A percentile compares a stretch with the other conserved stretches of the same genome.
Evolutionary conservation across 176 grass and related monocot genomes (phyloP).

Genomic region (Bromus sterilis): DNA sequence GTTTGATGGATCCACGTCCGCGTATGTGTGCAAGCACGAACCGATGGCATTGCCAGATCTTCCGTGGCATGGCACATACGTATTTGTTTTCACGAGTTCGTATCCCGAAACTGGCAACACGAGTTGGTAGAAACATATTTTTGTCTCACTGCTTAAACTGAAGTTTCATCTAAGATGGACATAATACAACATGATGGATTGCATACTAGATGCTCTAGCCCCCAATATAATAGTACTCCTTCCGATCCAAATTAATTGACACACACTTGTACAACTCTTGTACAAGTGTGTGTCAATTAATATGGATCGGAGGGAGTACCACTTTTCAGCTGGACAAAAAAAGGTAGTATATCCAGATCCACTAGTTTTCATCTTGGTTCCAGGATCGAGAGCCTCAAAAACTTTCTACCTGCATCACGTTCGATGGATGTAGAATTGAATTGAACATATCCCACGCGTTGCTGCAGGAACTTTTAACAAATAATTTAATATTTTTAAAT

Average conservation of each 20-base stretch:
- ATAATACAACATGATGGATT: background rate
- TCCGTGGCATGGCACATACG: background rate
- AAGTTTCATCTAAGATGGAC: background rate
- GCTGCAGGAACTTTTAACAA: too few relatives aligned
- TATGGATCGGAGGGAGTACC: too few relatives aligned
- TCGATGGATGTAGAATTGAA: background rate
- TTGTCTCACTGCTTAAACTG: background rate
- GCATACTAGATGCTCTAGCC: background rate
- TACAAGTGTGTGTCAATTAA: too few relatives aligned
- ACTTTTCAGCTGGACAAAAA: background rate
- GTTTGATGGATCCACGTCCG: conserved; percentile 25
- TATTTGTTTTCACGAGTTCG: too few relatives aligned
- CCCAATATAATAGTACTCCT: too few relatives aligned
- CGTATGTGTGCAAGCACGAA: conserved; percentile 9
- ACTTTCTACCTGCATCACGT: conserved; percentile 8
- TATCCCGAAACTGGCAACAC: too few relatives aligned
- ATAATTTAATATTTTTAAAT: too few relatives aligned
- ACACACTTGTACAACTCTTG: too few relatives aligned
- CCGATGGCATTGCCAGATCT: background rate
- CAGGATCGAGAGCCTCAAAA: background rate
- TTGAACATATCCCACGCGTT: too few relatives aligned
- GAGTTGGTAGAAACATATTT: background rate
- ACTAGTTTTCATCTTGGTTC: background rate
- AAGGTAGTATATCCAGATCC: conserved; percentile 9
- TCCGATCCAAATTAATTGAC: too few relatives aligned